Base-by-base conservation (phyloP, 73 alveolate genomes). In the Symbiodinium natans region DNA sequence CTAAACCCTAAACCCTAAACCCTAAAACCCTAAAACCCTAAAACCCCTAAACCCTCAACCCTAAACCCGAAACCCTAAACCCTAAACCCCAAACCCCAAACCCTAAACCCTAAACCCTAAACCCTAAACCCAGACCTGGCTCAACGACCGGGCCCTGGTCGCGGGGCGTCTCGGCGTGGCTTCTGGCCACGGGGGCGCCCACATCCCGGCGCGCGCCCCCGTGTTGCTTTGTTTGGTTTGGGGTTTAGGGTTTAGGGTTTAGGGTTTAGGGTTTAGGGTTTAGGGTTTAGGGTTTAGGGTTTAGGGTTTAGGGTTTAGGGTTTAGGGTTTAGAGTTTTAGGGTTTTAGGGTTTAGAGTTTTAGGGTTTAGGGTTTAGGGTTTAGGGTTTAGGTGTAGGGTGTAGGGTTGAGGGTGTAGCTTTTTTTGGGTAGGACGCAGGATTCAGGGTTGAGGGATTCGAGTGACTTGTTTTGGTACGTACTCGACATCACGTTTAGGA, bases 131-230 rank as follows among this genome's bases (percentile, higher is more conserved):
- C 68, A 74, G 90, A 87, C 98, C n/a, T 92, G 98, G 98, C 89
- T 92, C 25, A 92, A 92, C 33, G 98, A 39, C 29, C 92, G 90
- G 29, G 90, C 98, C 38, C 82, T 43, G 75, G 31, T 42, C 41
- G 41, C 73, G 86, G 86, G 86, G 15, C 25, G 48, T n/a, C 46
- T 17, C 8, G 84, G 41, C 13, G 56, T 34, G 25, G 88, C 83
- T 23, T 82, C 82, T n/a, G 40, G 40, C 82, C 92, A 74, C 39
- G 92, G 98, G 34, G 83, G 92, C 2, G 92, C 98, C 1, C 98
- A 92, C 75, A 92, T 92, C 21, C 98, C 92, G 21, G 82, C 68
- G 59, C 15, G 73, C 8, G 13, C 43, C 68, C 29, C 0, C 46
- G 42, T 10, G 3, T 25, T n/a, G 3, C 2, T 59, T 17, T 68